phyloP scores from a whole-genome alignment of 176 grass and related monocot species.

The Ananas comosus region DNA sequence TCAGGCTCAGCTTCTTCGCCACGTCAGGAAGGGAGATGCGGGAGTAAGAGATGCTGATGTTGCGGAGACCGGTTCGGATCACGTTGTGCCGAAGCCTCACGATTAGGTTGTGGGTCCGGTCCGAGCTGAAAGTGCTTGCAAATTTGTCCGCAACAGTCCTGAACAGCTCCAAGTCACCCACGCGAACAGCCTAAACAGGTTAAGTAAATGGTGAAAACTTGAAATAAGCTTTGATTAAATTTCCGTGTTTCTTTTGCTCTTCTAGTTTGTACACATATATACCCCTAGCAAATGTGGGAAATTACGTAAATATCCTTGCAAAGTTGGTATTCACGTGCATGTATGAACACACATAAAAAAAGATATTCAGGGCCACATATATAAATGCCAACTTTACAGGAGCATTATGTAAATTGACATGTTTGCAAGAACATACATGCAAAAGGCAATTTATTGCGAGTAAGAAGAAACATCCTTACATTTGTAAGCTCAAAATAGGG shows the following conservation, averaged over 20 bases:
- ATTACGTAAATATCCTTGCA: too few species aligned
- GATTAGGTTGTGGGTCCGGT: constrained; percentile 65
- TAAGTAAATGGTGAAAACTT: constrained; percentile 9
- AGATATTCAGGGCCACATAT: too few species aligned
- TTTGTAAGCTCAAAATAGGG: constrained; percentile 90
- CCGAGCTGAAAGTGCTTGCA: constrained; percentile 50
- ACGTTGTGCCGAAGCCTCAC: constrained; percentile 77
- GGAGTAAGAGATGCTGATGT: constrained; percentile 74
- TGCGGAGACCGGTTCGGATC: constrained; percentile 77
- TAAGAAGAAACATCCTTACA: constrained; percentile 24
- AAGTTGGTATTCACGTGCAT: too few species aligned
- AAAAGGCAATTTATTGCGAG: too few species aligned
- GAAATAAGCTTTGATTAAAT: neutral
- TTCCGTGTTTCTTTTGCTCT: neutral
- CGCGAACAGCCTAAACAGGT: constrained; percentile 56
- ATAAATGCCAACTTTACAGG: neutral
- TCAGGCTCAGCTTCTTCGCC: constrained; percentile 65
- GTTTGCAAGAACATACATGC: too few species aligned
- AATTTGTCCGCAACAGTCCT: constrained; percentile 67
- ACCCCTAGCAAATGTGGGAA: too few species aligned
- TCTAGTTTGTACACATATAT: too few species aligned
- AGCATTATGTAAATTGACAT: neutral
- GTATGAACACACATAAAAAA: too few species aligned
- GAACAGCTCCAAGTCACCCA: constrained; percentile 77
- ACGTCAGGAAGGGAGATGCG: constrained; percentile 77